A percentile compares a stretch with the other conserved stretches of the same genome.
These are phyloP conservation scores for Saccharomycopsis fodiens DNA, from an alignment of 805 yeast genomes.

Conservation along the genomic window DNA sequence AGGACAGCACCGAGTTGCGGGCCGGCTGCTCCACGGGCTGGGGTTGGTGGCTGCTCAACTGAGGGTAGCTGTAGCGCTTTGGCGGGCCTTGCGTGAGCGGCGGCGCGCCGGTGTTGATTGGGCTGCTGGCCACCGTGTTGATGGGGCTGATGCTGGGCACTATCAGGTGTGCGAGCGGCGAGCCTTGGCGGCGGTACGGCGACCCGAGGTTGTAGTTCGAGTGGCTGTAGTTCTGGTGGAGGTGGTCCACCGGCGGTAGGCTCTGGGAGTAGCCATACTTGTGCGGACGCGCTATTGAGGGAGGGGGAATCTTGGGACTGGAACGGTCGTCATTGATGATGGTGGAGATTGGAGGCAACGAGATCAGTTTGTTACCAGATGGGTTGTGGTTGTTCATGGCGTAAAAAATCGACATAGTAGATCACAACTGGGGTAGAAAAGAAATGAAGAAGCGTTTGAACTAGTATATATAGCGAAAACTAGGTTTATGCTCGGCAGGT, in stretches of 20 bases:
- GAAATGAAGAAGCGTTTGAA: too few relatives aligned
- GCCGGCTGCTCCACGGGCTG: neutral
- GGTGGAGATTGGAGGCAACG: conserved; percentile 17
- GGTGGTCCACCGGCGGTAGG: neutral
- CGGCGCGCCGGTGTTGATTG: neutral
- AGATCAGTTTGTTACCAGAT: neutral
- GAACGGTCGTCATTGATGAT: conserved; percentile 7
- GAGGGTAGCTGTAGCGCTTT: neutral
- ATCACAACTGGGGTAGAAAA: neutral
- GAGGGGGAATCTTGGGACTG: neutral
- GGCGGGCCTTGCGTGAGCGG: neutral
- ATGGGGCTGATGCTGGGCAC: neutral
- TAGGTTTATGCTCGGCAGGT: too few relatives aligned
- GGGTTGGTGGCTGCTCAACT: neutral
- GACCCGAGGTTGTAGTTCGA: neutral
- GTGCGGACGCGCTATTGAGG: neutral
- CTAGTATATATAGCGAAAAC: too few relatives aligned
- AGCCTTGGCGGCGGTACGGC: neutral
- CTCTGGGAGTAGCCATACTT: neutral
- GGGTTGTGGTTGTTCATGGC: neutral
- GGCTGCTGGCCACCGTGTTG: neutral
- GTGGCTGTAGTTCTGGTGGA: neutral
- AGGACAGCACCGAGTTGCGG: neutral
- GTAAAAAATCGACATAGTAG: conserved; percentile 1
- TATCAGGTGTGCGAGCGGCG: neutral